phyloP scores from a whole-genome alignment of 352 stramenopile genomes.

The Phytophthora tentaculata region DNA sequence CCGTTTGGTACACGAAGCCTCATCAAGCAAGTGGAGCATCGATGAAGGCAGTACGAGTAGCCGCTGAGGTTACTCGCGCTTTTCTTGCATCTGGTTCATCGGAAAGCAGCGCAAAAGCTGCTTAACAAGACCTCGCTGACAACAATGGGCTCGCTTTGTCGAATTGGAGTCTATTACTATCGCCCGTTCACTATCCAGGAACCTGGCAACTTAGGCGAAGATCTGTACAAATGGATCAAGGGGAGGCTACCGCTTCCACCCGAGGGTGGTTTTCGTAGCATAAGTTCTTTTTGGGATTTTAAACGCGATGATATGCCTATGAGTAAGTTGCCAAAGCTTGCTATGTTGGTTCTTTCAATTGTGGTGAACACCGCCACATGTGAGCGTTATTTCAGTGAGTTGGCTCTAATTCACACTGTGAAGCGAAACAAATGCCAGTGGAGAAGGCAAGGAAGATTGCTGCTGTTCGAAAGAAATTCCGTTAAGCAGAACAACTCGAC shows the following conservation, averaged over 20 bases:
- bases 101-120: no score
- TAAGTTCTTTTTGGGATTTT: not conserved
- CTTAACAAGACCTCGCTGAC: no score
- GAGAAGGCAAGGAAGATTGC: constrained; percentile 13
- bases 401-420: constrained; percentile 17
- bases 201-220: not conserved
- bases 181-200: not conserved
- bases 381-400: constrained; percentile 25
- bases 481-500: constrained; percentile 1
- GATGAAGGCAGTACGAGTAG: constrained; percentile 7
- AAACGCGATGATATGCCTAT: not conserved
- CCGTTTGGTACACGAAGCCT: not conserved
- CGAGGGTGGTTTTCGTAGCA: not conserved
- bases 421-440: constrained; percentile 18
- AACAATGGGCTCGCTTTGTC: not conserved
- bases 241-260: not conserved
- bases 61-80: constrained; percentile 9
- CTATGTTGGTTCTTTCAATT: constrained; percentile 5
- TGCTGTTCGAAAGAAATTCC: constrained; percentile 8
- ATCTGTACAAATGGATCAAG: not conserved
- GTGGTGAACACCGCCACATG: constrained; percentile 18
- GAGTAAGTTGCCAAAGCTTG: not conserved
- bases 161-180: not conserved
- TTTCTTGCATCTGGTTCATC: not conserved
- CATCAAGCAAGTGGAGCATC: constrained; percentile 10